A percentile compares a stretch with the other conserved stretches of the same genome.
Evolutionary conservation across 805 yeast genomes (phyloP).

Genomic region (Ogataea pini): DNA sequence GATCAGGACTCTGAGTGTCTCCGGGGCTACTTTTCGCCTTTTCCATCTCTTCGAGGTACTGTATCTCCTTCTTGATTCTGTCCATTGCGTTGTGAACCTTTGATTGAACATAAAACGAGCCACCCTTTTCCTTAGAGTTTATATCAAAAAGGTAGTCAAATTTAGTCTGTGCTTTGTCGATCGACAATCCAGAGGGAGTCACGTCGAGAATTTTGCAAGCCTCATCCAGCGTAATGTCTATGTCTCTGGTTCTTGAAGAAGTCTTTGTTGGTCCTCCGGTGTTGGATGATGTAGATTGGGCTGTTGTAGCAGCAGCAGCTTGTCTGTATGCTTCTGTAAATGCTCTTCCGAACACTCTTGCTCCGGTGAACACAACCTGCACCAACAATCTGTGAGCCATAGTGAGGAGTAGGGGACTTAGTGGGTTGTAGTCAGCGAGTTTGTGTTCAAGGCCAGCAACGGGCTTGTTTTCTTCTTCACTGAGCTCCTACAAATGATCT

Average conservation of each 20-base stretch:
- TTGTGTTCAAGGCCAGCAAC: too few species aligned
- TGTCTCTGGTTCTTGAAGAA: slow-evolving; percentile 52
- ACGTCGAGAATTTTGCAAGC: slow-evolving; percentile 88
- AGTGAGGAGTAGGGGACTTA: too few species aligned
- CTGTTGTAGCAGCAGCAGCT: slow-evolving; percentile 91
- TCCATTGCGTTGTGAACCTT: slow-evolving; percentile 95
- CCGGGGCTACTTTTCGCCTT: slow-evolving; percentile 27
- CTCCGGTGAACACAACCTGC: slow-evolving; percentile 90
- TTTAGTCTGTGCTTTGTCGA: slow-evolving; percentile 65
- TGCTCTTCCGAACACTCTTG: slow-evolving; percentile 93
- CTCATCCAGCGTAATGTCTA: slow-evolving; percentile 85
- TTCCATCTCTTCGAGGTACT: slow-evolving; percentile 49
- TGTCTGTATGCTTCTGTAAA: slow-evolving; percentile 96
- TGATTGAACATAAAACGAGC: slow-evolving; percentile 89
- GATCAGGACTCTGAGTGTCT: background rate
- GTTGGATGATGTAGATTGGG: slow-evolving; percentile 44
- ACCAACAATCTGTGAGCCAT: slow-evolving; percentile 90
- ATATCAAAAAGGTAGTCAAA: slow-evolving; percentile 83
- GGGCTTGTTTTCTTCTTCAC: too few species aligned
- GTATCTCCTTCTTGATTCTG: slow-evolving; percentile 76
- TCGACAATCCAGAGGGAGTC: slow-evolving; percentile 53
- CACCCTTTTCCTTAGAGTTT: slow-evolving; percentile 93
- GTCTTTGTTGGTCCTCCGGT: slow-evolving; percentile 39
- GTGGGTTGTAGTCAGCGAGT: too few species aligned
- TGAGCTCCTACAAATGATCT: background rate